These are phyloP conservation scores for Durusdinium trenchii DNA, from an alignment of 73 alveolate species.

Conservation along the genomic window DNA sequence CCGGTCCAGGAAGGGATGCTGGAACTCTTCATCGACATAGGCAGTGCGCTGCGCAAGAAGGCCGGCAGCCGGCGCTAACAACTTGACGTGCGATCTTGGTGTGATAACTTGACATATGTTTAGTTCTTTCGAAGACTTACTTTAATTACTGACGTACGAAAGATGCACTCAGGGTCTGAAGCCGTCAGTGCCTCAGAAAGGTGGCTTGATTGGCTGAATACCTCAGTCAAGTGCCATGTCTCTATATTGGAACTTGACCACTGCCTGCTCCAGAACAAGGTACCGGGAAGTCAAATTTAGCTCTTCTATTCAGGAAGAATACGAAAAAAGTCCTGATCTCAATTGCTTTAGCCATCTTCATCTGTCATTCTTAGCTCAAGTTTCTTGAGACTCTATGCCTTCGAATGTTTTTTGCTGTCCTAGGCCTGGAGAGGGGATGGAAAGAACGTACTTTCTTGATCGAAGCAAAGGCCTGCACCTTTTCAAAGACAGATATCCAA, in stretches of 20 bases:
- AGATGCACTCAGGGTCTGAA: neutral
- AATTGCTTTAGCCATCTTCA: neutral
- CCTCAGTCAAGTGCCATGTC: neutral
- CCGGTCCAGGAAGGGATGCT: constrained; percentile 46
- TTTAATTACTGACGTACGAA: too few species aligned
- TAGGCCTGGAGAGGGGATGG: constrained; percentile 35
- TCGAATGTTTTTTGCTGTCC: neutral
- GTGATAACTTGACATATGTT: neutral
- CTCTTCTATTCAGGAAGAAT: constrained; percentile 46
- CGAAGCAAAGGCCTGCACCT: constrained; percentile 36
- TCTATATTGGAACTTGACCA: neutral
- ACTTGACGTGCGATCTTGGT: neutral
- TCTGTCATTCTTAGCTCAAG: neutral
- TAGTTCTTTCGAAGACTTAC: neutral
- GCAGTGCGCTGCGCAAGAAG: constrained; percentile 41
- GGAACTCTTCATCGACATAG: constrained; percentile 65
- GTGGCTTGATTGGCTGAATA: neutral
- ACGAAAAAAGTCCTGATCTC: constrained; percentile 16
- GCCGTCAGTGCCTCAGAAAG: neutral
- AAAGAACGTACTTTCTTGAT: constrained; percentile 63
- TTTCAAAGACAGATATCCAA: neutral
- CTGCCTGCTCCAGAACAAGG: neutral
- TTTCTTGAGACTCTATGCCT: neutral
- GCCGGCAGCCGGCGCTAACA: neutral
- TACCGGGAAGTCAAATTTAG: constrained; percentile 56